Evolutionary conservation across 2,329 filamentous ascomycete species (phyloP), one percentile per base, ranked within the genome.

Genomic region (Pleochaeta shiraiana): DNA sequence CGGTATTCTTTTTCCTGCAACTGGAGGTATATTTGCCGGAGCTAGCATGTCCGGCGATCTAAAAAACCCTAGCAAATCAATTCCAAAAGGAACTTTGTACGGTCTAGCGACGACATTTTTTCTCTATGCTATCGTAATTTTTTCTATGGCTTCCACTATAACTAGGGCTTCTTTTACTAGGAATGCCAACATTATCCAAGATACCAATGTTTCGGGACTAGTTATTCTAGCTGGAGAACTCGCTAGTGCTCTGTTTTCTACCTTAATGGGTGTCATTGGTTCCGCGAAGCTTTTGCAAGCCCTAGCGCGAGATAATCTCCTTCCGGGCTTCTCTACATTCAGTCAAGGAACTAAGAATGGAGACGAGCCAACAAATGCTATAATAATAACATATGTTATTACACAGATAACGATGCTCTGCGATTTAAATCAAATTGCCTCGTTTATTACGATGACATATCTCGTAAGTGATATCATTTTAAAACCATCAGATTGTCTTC

Each of bases 11-110:
- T 95, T 93, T 69, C 88, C 89, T 39, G 78, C 79, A 26, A 81
- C 79, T 0, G 80, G 76, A 2, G 79, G 80, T 28, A 83, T 82
- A 67, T 81, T 82, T 72, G 79, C 83, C 66, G 90, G 90, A 21
- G 90, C 90, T 6, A 92, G 88, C 69, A 95, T 95, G 90, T 95
- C 89, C 7, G 90, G 90, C 21, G 89, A 95, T 72, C 74, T 95
- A 62, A 86, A 82, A 67, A 85, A 90, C 67, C 90, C 90, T 0
- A 92, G 88, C 77, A 88, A 85, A 73, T 83, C 88, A 0, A 95
- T 95, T 64, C 90, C 90, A 0, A 85, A 83, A 67, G 90, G 90
- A n/a, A 95, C 90, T 0, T 75, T 95, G 0, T 87, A 83, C 75
- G 88, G 88, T 2, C 82, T 92, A 72, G 76, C 82, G 12, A 80